A percentile compares a stretch with the other conserved stretches of the same genome.
phyloP scores from a whole-genome alignment of 345 rosid species.

The Salix udensis region DNA sequence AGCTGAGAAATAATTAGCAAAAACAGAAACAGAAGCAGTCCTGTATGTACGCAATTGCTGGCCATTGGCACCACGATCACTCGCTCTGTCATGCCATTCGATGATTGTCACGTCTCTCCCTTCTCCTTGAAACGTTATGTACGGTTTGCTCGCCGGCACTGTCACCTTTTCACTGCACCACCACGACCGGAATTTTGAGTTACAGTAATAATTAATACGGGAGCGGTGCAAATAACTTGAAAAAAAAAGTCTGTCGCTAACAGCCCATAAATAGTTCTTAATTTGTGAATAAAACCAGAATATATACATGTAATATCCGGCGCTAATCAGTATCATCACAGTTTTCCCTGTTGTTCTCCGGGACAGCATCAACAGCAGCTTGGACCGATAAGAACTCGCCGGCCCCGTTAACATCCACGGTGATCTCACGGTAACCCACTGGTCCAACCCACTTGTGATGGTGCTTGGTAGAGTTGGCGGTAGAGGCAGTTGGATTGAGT shows the following conservation, averaged over 20 bases:
- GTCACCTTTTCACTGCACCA: constrained; percentile 77
- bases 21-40: constrained; percentile 87
- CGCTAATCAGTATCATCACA: constrained; percentile 54
- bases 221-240: no score
- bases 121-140: constrained; percentile 78
- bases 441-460: constrained; percentile 75
- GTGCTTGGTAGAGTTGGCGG: constrained; percentile 39
- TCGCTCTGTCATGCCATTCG: constrained; percentile 96
- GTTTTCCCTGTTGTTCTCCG: constrained; percentile 58
- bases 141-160: constrained; percentile 80
- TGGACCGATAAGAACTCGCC: constrained; percentile 73
- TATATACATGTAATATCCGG: constrained; percentile 65
- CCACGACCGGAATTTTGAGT: not conserved
- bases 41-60: constrained; percentile 88
- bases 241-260: no score
- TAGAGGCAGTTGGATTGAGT: constrained; percentile 4
- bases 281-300: not conserved
- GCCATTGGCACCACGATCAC: constrained; percentile 78
- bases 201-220: no score
- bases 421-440: constrained; percentile 62
- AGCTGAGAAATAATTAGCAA: constrained; percentile 78
- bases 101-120: constrained; percentile 77
- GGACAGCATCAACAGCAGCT: constrained; percentile 73
- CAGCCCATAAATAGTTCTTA: not conserved
- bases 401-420: constrained; percentile 54